Conservation (phyloP, 306 rosid species). For the Coriaria nepalensis region DNA sequence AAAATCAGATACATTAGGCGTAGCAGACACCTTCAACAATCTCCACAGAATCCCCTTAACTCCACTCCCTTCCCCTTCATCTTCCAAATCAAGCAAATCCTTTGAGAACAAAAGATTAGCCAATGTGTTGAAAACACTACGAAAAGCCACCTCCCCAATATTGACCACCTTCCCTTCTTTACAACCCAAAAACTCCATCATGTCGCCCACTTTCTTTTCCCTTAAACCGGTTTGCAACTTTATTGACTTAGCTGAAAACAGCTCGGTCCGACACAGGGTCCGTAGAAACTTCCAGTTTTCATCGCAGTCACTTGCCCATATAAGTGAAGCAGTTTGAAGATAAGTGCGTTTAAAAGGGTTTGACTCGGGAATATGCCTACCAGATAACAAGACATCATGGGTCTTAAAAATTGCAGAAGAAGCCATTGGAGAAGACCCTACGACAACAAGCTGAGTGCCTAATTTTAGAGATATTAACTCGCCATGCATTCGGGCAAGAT, state of each 20-base stretch:
- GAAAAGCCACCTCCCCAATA: background rate
- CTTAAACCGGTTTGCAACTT: conserved; percentile 4
- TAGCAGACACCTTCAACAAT: background rate
- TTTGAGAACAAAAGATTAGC: conserved; percentile 6
- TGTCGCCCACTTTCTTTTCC: conserved; percentile 2
- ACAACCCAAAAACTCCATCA: conserved; percentile 2
- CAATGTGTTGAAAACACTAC: conserved; percentile 3
- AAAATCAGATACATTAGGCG: conserved; percentile 9
- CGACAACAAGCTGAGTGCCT: conserved; percentile 7
- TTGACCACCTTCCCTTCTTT: conserved; percentile 6
- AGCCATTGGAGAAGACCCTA: conserved; percentile 11
- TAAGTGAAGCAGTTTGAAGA: background rate
- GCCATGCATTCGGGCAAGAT: conserved; percentile 7
- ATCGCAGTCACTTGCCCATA: background rate
- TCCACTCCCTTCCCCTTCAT: background rate
- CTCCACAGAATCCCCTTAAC: background rate
- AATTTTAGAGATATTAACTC: conserved; percentile 11
- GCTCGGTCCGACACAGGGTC: background rate
- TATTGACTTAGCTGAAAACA: background rate
- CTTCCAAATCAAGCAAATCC: conserved; percentile 5
- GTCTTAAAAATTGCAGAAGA: conserved; percentile 11
- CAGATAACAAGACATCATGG: conserved; percentile 6
- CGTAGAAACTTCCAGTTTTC: conserved; percentile 11
- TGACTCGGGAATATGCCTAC: background rate
- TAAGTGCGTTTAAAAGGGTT: background rate